These are phyloP conservation scores for Naganishia sp. DNA, from an alignment of 1,284 basidiomycete species.

Conservation along the genomic window DNA sequence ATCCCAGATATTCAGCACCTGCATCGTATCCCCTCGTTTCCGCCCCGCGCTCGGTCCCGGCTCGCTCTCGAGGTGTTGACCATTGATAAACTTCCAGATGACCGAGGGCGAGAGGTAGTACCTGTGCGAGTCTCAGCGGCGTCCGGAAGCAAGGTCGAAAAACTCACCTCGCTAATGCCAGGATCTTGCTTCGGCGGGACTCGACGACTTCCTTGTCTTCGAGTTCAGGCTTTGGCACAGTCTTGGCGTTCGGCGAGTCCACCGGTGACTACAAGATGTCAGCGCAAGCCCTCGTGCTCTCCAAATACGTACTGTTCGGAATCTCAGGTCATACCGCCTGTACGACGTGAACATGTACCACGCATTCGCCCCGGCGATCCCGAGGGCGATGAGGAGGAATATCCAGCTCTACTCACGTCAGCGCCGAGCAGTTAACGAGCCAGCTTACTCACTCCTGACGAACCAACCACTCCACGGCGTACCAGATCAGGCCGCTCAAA, in stretches of 20 bases:
- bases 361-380: conserved; percentile 24
- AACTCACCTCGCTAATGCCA: conserved; percentile 4
- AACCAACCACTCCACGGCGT: conserved; percentile 12
- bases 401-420: conserved; percentile 25
- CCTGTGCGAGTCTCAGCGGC: neutral
- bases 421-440: neutral
- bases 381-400: conserved; percentile 27
- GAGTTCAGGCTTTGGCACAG: conserved; percentile 15
- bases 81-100: conserved; percentile 19
- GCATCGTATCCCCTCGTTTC: conserved; percentile 42
- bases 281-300: neutral
- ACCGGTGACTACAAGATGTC: conserved; percentile 21
- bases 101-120: conserved; percentile 19
- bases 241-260: conserved; percentile 32
- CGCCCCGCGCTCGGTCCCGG: neutral
- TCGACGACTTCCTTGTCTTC: conserved; percentile 5
- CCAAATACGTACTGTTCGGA: conserved; percentile 7
- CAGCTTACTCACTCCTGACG: conserved; percentile 4
- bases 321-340: conserved; percentile 31
- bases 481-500: conserved; percentile 59
- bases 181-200: conserved; percentile 6
- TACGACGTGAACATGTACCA: conserved; percentile 32
- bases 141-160: neutral
- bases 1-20: conserved; percentile 51
- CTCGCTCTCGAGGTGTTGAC: conserved; percentile 6